Evolutionary conservation across 306 rosid species (phyloP).

Genomic region (Corylus heterophylla): DNA sequence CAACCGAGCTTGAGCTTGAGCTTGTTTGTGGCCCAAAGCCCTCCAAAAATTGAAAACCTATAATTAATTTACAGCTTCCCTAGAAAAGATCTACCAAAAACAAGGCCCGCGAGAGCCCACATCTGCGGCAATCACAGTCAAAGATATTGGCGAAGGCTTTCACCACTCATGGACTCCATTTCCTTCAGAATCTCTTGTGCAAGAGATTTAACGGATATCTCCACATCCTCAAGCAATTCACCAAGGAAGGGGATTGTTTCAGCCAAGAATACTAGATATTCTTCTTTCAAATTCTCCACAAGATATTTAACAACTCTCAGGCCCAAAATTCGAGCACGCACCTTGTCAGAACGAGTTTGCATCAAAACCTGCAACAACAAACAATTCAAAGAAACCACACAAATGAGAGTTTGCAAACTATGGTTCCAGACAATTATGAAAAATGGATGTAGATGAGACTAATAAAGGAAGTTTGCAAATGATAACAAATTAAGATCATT

Average conservation of each 20-base stretch:
- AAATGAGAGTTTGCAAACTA: neutral
- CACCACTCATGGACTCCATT: constrained; percentile 82
- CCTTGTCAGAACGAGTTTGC: constrained; percentile 80
- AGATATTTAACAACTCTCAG: constrained; percentile 65
- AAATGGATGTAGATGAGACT: neutral
- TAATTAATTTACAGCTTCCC: constrained; percentile 9
- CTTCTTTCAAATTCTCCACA: constrained; percentile 83
- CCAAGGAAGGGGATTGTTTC: constrained; percentile 91
- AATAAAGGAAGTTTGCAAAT: neutral
- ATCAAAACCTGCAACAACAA: constrained; percentile 70
- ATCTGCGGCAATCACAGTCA: constrained; percentile 13
- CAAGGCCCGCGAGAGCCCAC: neutral
- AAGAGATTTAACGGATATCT: constrained; percentile 74
- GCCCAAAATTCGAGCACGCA: constrained; percentile 74
- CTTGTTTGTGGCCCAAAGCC: neutral
- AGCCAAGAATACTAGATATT: constrained; percentile 71
- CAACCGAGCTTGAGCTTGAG: neutral
- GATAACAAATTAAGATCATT: too few species aligned
- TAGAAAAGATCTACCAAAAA: constrained; percentile 6
- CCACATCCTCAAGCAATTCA: constrained; percentile 93
- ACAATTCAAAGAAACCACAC: neutral
- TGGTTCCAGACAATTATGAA: neutral
- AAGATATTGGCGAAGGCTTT: constrained; percentile 65
- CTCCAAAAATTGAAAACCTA: neutral
- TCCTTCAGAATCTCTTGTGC: constrained; percentile 81